These are phyloP conservation scores for Rhododendron ovatum DNA, from an alignment of 148 eudicot genomes.

Conservation along the genomic window DNA sequence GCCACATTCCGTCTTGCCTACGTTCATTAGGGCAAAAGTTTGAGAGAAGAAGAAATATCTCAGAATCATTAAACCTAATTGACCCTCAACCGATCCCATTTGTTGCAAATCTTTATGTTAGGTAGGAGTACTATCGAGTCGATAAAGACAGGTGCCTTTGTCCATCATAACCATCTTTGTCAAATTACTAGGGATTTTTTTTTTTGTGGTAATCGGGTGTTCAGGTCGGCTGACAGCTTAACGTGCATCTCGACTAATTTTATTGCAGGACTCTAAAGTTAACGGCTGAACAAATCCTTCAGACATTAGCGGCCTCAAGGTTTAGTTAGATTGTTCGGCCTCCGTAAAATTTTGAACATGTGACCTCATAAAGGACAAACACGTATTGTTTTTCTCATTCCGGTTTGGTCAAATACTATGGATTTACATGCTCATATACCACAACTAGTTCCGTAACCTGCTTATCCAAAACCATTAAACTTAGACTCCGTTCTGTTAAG, in stretches of 20 bases:
- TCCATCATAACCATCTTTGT: neutral
- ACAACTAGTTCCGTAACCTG: neutral
- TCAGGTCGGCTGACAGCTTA: accelerated
- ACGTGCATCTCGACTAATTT: no score
- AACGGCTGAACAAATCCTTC: neutral
- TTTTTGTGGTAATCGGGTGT: neutral
- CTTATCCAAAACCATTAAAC: neutral
- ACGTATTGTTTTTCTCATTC: neutral
- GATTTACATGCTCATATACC: neutral
- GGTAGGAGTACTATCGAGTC: neutral
- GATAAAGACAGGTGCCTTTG: neutral
- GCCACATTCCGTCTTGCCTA: neutral
- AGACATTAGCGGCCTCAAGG: no score
- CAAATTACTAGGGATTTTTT: neutral
- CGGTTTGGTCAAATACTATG: neutral
- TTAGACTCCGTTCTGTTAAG: accelerated
- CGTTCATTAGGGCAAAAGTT: neutral
- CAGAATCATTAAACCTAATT: neutral
- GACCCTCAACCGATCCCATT: neutral
- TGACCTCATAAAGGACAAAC: neutral
- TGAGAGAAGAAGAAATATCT: neutral
- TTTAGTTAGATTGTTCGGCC: no score
- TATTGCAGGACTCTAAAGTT: no score
- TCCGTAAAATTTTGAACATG: no score
- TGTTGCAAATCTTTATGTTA: neutral